phyloP scores from a whole-genome alignment of 139 green algal species.

The Chlamydomonas asymmetrica region DNA sequence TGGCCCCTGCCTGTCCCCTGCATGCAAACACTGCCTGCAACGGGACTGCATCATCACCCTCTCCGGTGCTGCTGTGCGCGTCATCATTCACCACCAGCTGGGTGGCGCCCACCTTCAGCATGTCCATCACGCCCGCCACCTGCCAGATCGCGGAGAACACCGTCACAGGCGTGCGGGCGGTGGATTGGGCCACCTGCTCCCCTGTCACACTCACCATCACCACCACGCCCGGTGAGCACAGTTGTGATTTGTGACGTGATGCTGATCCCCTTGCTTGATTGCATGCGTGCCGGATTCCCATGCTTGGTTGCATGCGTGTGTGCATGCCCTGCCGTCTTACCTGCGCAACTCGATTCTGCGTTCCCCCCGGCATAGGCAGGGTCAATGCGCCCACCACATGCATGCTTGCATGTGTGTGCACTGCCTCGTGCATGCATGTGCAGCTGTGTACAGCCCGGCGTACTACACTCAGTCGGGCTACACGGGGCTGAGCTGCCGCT shows the following conservation, averaged over 20 bases:
- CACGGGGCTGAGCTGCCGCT: no score
- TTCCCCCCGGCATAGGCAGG: no score
- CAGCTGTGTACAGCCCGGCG: no score
- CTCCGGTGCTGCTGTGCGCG: not conserved
- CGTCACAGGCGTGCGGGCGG: not conserved
- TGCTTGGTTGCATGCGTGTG: not conserved
- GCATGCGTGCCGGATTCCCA: not conserved
- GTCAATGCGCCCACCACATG: no score
- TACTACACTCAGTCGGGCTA: no score
- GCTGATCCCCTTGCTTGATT: not conserved
- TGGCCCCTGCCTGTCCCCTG: not conserved
- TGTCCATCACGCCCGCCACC: not conserved
- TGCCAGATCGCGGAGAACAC: conserved; percentile 14
- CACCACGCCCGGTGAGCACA: conserved; percentile 9
- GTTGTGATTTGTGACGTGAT: not conserved
- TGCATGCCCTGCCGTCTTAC: not conserved
- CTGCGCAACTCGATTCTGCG: not conserved
- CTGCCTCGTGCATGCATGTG: no score
- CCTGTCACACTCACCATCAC: conserved; percentile 2
- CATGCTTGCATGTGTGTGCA: not conserved
- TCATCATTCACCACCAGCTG: not conserved
- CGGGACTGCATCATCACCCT: not conserved
- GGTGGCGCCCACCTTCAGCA: not conserved
- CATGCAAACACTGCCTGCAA: not conserved
- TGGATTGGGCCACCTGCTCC: conserved; percentile 11